Base-by-base conservation (phyloP, 352 stramenopile species). In the Globisporangium heterothallicum region DNA sequence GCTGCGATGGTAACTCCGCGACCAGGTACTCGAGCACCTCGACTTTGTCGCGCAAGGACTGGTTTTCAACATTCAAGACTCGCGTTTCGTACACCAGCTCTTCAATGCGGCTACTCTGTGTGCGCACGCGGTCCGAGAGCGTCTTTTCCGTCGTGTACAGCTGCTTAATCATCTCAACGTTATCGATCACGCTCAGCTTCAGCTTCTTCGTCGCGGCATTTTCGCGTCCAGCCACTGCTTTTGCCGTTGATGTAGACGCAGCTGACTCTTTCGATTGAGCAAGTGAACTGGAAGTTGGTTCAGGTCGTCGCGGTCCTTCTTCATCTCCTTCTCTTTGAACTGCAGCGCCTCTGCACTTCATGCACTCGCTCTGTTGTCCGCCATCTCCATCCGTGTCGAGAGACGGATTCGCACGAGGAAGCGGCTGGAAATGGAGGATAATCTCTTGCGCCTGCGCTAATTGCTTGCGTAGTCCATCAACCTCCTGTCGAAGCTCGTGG, bases 1-100 rank as follows among this genome's bases (percentile, higher is more conserved):
- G 19, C 27, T 26, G 63, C 47, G 7, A 32, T 49, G 0, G 55
- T 51, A 57, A 42, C n/a, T 38, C 22, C n/a, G 42, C 30, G 3
- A 79, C 36, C 22, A 84, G 55, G 40, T 84, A 84, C 59, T 84
- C 72, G 16, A 84, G 59, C 19, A 84, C 65, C 49, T 84, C 72
- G 36, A 84, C 64, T 45, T 79, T 78, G 49, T 84, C 70, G 0
- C 72, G 70, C 13, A 84, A 49, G 6, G 59, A 70, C 58, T 79
- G 72, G 62, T 84, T 84, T 42, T 81, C 72, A 6, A 84, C 59
- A 19, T 72, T 73, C 6, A 84, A 50, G 16, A 75, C 66, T 2
- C 66, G 72, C 2, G 60, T 67, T 24, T 84, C 70, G 44, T 68
- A 58, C 27, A 63, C 30, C 22, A 78, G 21, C 4, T 62, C 53